phyloP scores from a whole-genome alignment of 2,329 filamentous ascomycete genomes.

The Diaporthe batatas region DNA sequence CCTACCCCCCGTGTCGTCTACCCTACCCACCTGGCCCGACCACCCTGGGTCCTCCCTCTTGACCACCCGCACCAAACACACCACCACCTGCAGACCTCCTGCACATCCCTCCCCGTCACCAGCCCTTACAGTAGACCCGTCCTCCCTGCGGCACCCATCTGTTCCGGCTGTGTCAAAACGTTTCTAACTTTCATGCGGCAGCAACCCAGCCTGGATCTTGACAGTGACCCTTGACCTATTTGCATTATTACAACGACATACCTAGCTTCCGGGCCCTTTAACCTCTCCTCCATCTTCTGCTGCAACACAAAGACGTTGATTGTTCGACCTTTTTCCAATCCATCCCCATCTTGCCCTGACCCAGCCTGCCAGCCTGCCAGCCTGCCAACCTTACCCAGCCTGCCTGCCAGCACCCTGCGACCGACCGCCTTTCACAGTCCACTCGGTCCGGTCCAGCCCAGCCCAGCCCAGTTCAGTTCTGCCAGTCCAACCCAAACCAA shows the following conservation, averaged over 20 bases:
- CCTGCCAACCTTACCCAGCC: too few species aligned
- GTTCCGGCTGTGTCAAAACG: conserved; percentile 54
- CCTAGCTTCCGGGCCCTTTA: conserved; percentile 28
- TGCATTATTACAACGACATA: conserved; percentile 12
- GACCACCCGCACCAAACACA: conserved; percentile 10
- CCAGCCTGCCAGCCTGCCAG: background rate
- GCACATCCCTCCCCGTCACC: conserved; percentile 14
- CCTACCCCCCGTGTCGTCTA: background rate
- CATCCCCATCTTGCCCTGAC: background rate
- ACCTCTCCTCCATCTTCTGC: conserved; percentile 28
- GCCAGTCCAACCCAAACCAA: conserved; percentile 22
- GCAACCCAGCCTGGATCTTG: conserved; percentile 41
- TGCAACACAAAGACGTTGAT: conserved; percentile 26
- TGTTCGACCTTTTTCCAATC: conserved; percentile 1
- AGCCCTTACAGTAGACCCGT: conserved; percentile 41
- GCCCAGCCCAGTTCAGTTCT: background rate
- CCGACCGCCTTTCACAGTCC: conserved; percentile 32
- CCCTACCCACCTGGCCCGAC: conserved; percentile 4
- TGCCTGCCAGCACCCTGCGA: conserved; percentile 15
- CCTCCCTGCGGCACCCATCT: conserved; percentile 54
- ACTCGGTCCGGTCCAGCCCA: conserved; percentile 23
- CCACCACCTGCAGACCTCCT: conserved; percentile 15
- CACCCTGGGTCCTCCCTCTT: conserved; percentile 3
- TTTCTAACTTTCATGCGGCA: conserved; percentile 57
- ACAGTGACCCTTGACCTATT: conserved; percentile 26